Conservation (phyloP, 108 stramenopile genomes). For the Hondaea fermentalgiana region DNA sequence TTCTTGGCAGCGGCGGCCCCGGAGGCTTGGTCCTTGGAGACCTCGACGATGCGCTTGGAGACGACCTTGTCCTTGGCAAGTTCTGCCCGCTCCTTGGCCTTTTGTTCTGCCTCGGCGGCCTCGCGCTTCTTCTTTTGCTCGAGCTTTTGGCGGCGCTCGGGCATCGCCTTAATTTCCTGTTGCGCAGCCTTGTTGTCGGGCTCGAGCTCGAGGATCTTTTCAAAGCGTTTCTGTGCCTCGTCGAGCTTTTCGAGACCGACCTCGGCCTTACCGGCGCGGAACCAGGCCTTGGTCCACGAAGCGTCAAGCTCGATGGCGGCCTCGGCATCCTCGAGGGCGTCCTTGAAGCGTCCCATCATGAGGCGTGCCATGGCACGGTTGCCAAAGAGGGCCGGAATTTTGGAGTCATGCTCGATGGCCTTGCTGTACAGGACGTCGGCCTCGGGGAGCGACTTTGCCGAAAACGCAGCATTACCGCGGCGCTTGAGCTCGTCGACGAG, state of each 20-base stretch:
- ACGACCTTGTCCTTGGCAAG: conserved; percentile 59
- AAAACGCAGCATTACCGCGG: background rate
- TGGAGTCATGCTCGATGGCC: conserved; percentile 7
- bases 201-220: background rate
- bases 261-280: background rate
- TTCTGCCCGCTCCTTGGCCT: conserved; percentile 54
- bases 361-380: background rate
- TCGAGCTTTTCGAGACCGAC: conserved; percentile 12
- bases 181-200: conserved; percentile 7
- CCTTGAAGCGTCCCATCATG: background rate
- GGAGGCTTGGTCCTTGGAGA: conserved; percentile 26
- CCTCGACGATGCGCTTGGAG: background rate
- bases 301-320: background rate
- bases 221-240: background rate
- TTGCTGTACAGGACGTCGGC: conserved; percentile 6
- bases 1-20: conserved; percentile 30
- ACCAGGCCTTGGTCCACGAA: background rate
- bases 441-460: background rate
- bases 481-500: conserved; percentile 18
- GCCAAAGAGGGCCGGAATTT: background rate
- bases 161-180: background rate
- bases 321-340: background rate
- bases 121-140: conserved; percentile 47
- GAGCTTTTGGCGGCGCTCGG: conserved; percentile 65
- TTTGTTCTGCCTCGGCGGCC: conserved; percentile 63